phyloP scores from a whole-genome alignment of 2,329 filamentous ascomycete species.

The Aurifilum marmelostoma region DNA sequence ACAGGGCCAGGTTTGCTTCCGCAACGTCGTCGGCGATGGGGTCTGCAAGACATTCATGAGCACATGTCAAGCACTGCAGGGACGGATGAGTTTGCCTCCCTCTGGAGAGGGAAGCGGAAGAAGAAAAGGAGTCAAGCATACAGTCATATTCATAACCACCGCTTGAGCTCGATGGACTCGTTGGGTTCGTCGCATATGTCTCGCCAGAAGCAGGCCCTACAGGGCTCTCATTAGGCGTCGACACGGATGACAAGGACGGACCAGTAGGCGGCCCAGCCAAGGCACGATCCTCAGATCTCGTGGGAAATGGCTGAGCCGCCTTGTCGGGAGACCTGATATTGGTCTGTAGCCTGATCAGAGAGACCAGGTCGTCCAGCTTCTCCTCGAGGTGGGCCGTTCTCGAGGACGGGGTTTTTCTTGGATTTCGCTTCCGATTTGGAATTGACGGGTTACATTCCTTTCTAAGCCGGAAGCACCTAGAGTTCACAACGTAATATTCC shows the following conservation, averaged over 20 bases:
- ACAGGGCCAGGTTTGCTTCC: slow-evolving; percentile 45
- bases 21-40: slow-evolving; percentile 37
- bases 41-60: background rate
- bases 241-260: slow-evolving; percentile 19
- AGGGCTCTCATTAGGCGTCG: slow-evolving; percentile 19
- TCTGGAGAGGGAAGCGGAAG: background rate
- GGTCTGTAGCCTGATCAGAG: slow-evolving; percentile 42
- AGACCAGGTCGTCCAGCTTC: slow-evolving; percentile 53
- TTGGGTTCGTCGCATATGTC: slow-evolving; percentile 1
- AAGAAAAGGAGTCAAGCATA: background rate
- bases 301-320: background rate
- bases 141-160: slow-evolving; percentile 10
- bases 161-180: background rate
- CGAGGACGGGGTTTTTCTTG: slow-evolving; percentile 40
- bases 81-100: no score
- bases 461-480: slow-evolving; percentile 48
- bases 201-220: slow-evolving; percentile 1
- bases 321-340: slow-evolving; percentile 23
- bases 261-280: slow-evolving; percentile 7
- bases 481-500: background rate
- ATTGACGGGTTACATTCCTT: slow-evolving; percentile 52
- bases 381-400: slow-evolving; percentile 51
- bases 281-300: background rate
- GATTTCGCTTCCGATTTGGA: slow-evolving; percentile 44
- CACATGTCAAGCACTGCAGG: background rate